phyloP scores from a whole-genome alignment of 805 yeast genomes.

The Hyphopichia homilentoma region DNA sequence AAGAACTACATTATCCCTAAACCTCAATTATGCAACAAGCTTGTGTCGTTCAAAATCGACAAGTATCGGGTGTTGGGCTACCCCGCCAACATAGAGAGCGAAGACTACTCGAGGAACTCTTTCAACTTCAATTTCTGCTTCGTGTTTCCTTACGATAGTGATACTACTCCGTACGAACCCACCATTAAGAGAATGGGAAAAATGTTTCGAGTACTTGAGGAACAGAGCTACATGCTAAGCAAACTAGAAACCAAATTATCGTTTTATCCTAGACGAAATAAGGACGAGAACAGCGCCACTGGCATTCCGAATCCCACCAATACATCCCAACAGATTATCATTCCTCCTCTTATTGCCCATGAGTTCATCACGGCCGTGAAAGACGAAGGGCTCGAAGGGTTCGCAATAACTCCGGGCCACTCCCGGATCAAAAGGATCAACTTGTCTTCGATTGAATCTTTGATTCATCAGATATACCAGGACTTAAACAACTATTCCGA shows the following conservation, averaged over 20 bases:
- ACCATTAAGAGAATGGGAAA: conserved; percentile 80
- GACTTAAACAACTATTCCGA: conserved; percentile 94
- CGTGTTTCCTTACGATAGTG: conserved; percentile 80
- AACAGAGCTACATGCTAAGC: conserved; percentile 77
- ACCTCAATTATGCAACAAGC: conserved; percentile 80
- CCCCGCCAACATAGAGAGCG: conserved; percentile 78
- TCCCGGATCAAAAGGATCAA: conserved; percentile 29
- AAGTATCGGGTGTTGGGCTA: conserved; percentile 75
- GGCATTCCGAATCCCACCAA: too few relatives aligned
- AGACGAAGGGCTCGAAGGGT: conserved; percentile 9
- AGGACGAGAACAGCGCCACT: neutral
- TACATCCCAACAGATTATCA: too few relatives aligned
- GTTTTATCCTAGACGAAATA: conserved; percentile 2
- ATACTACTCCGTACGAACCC: conserved; percentile 81
- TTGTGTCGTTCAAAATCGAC: conserved; percentile 70
- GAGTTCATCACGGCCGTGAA: conserved; percentile 1
- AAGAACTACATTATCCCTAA: conserved; percentile 93
- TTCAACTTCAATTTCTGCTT: conserved; percentile 92
- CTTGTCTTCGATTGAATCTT: conserved; percentile 55
- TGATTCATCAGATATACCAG: conserved; percentile 87
- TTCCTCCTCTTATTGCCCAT: neutral
- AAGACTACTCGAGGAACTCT: conserved; percentile 81
- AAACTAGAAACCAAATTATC: conserved; percentile 36
- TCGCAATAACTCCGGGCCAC: conserved; percentile 30
- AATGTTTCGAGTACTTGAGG: conserved; percentile 88